Evolutionary conservation across 2,329 filamentous ascomycete genomes (phyloP), one percentile per base, ranked within the genome.

Genomic region (Paraphoma chrysanthemicola): DNA sequence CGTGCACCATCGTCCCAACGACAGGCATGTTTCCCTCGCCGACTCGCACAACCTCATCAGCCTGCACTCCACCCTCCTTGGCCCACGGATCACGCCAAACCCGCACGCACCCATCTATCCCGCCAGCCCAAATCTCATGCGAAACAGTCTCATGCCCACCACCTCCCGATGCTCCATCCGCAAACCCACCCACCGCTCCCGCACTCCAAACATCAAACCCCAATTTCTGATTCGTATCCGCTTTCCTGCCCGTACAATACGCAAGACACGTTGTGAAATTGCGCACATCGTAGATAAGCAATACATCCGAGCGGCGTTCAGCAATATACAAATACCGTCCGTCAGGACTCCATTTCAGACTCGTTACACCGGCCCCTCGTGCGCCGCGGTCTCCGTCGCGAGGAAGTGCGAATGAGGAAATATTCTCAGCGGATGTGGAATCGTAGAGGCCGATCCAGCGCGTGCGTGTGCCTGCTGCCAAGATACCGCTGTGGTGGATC

Each of bases 121-220:
- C 86, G 9, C 87, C 87, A 44, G 77, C 80, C 85, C 85, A 88
- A 17, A 89, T 72, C 64, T 88, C 84, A 63, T 82, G 79, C 8
- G 77, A 74, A 1, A 53, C 17, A 23, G 23, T 23, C 23, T 23
- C 23, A 23, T 5, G 23, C 5, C 23, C 23, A 23, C 23, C 23
- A 23, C 23, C 23, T 23, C 23, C 23, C 23, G 23, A 23, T 5
- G 23, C 23, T 23, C 23, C 23, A 23, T 5, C 73, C 45, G 58
- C 71, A 42, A n/a, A n/a, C n/a, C n/a, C n/a, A n/a, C n/a, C n/a
- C n/a, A n/a, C n/a, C n/a, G n/a, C n/a, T n/a, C 23, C 73, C 45
- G 58, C 71, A 42, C 59, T 67, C 57, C 78, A 76, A 5, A 88
- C 64, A 69, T 88, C 84, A 29, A 87, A 78, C 2, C 82, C 81